These are phyloP conservation scores for Penicillium brevicompactum DNA, from an alignment of 2,329 filamentous ascomycete species.

Conservation along the genomic window DNA sequence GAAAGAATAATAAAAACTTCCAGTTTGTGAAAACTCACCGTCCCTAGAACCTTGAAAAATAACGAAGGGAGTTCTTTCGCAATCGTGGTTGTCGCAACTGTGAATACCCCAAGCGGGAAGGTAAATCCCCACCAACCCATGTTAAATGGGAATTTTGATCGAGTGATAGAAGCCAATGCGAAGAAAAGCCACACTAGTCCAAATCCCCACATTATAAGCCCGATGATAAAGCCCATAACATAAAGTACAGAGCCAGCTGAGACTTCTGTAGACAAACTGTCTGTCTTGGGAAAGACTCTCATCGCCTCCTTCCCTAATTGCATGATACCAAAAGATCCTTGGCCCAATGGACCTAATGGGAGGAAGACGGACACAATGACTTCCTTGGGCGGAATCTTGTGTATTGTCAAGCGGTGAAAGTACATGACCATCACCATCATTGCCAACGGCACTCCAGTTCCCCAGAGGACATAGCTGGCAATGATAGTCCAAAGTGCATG, in stretches of 20 bases:
- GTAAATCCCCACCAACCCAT: conserved; percentile 65
- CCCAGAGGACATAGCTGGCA: conserved; percentile 68
- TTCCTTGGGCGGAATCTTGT: conserved; percentile 66
- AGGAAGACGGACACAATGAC: conserved; percentile 68
- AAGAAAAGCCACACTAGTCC: conserved; percentile 39
- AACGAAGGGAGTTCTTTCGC: conserved; percentile 54
- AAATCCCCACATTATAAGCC: conserved; percentile 39
- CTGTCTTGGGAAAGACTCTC: conserved; percentile 29
- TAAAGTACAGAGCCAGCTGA: conserved; percentile 32
- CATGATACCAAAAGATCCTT: conserved; percentile 62
- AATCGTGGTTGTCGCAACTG: conserved; percentile 42
- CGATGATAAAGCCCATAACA: conserved; percentile 32
- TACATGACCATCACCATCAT: conserved; percentile 67
- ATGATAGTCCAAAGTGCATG: conserved; percentile 64
- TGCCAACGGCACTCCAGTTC: conserved; percentile 62
- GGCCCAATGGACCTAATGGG: conserved; percentile 66
- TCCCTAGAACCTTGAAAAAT: conserved; percentile 61
- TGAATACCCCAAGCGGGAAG: conserved; percentile 60
- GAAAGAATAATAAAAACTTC: background rate
- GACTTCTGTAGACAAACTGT: conserved; percentile 19
- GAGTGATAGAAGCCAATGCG: conserved; percentile 33
- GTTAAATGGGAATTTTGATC: conserved; percentile 56
- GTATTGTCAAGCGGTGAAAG: conserved; percentile 66
- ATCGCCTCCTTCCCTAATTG: conserved; percentile 51
- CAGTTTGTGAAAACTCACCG: conserved; percentile 29